Percentiles rank a stretch among this genome's conserved stretches.
Conservation (phyloP, 148 eudicot species). For the Arctostaphylos glauca region DNA sequence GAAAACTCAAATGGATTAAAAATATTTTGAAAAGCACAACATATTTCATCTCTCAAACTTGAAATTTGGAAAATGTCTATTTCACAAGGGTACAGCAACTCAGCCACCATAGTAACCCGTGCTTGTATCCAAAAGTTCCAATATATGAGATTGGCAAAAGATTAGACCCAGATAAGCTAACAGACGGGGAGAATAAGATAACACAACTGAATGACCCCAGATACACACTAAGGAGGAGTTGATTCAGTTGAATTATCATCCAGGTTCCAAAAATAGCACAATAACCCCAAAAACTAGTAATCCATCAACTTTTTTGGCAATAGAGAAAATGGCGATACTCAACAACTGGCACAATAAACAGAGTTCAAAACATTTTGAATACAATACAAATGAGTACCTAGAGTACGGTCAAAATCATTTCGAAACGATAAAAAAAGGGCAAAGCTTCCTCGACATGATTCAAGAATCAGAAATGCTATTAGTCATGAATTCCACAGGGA, state of each 20-base stretch:
- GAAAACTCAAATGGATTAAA: background rate
- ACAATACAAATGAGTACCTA: background rate
- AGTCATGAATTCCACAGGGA: too few species aligned
- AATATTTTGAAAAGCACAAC: background rate
- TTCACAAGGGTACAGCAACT: background rate
- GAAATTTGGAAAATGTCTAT: too few species aligned
- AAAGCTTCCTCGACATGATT: background rate
- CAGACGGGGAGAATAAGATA: background rate
- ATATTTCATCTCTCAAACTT: too few species aligned
- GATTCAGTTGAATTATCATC: conserved; percentile 8
- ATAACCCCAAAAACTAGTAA: background rate
- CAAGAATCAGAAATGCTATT: too few species aligned
- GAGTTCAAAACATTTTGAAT: background rate
- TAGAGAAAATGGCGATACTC: background rate
- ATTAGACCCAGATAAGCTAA: background rate
- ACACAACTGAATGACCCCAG: background rate
- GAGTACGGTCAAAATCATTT: background rate
- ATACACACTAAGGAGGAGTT: conserved; percentile 9
- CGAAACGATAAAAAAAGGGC: background rate
- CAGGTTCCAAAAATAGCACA: background rate
- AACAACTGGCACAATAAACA: background rate
- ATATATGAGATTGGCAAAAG: background rate
- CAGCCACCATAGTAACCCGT: background rate
- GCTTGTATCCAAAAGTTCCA: background rate
- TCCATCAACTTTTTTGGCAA: background rate